Base-by-base conservation (phyloP, 805 yeast genomes). In the Wickerhamomyces bisporus region DNA sequence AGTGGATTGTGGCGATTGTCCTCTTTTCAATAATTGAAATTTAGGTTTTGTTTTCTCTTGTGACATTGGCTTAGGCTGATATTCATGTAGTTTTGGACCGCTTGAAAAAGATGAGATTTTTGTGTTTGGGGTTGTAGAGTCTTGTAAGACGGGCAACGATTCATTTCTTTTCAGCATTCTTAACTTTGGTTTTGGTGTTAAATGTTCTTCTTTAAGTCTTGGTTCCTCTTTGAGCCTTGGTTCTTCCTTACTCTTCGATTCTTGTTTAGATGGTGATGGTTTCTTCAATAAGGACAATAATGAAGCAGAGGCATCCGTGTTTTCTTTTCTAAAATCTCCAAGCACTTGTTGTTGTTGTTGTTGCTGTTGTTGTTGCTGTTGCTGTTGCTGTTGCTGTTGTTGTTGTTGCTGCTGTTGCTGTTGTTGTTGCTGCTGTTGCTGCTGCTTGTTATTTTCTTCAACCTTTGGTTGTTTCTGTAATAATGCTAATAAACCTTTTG, bases 161-260 rank as follows among this genome's bases (percentile, higher is more conserved):
- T 43, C 49, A 15, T 43, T 39, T 34, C 53, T 45, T 39, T 52
- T 53, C 36, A 52, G 24, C 12, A 54, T 39, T 28, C 45, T 52
- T 15, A 49, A 20, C 39, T 53, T 54, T 29, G 54, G 50, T 28
- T 37, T 47, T 5, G 32, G 26, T 6, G 27, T 32, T 6, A 16
- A 3, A n/a, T n/a, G n/a, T n/a, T n/a, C n/a, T n/a, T n/a, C n/a
- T 14, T 10, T 12, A 12, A 26, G 28, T 17, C 9, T 33, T 30
- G 16, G 33, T 30, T 27, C 27, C 24, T 21, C 33, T n/a, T 34
- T 35, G 36, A 15, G 32, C 33, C 5, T 26, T 36, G 2, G 36
- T 14, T n/a, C n/a, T n/a, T n/a, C n/a, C n/a, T n/a, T n/a, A n/a
- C n/a, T n/a, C n/a, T n/a, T n/a, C n/a, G n/a, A n/a, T n/a, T n/a